Evolutionary conservation across 148 eudicot species (phyloP).

Genomic region (Fagopyrum homotropicum): DNA sequence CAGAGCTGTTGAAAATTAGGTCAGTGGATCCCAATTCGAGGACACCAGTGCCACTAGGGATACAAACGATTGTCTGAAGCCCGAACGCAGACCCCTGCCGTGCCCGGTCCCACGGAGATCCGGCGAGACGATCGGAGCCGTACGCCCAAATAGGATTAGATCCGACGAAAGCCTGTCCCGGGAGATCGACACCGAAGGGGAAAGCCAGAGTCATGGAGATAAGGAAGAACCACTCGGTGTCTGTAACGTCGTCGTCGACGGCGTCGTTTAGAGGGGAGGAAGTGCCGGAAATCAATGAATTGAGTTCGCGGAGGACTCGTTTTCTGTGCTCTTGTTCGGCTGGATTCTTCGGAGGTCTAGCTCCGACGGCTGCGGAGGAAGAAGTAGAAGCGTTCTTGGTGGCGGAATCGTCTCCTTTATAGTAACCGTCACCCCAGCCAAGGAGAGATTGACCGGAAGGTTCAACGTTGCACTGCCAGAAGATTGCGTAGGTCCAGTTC

Average conservation of each 20-base stretch:
- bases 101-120: slow-evolving; percentile 46
- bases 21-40: slow-evolving; percentile 70
- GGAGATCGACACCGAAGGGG: slow-evolving; percentile 46
- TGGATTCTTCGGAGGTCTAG: slow-evolving; percentile 14
- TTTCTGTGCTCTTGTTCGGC: slow-evolving; percentile 76
- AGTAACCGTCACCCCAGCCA: slow-evolving; percentile 92
- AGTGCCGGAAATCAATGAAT: slow-evolving; percentile 60
- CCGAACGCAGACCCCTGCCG: slow-evolving; percentile 48
- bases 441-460: slow-evolving; percentile 31
- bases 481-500: slow-evolving; percentile 90
- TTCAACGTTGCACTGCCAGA: slow-evolving; percentile 66
- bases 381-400: not conserved
- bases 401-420: slow-evolving; percentile 51
- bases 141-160: slow-evolving; percentile 52
- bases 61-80: slow-evolving; percentile 54
- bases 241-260: slow-evolving; percentile 69
- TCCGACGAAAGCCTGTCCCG: slow-evolving; percentile 49
- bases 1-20: slow-evolving; percentile 32
- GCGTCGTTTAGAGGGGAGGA: slow-evolving; percentile 20
- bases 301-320: slow-evolving; percentile 66
- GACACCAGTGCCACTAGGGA: slow-evolving; percentile 52
- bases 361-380: not conserved
- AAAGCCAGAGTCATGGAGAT: slow-evolving; percentile 78
- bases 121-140: slow-evolving; percentile 35
- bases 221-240: slow-evolving; percentile 78